Evolutionary conservation across 2,329 filamentous ascomycete genomes (phyloP), one percentile per base, ranked within the genome.

Genomic region (Fusarium pseudoanthophilum): DNA sequence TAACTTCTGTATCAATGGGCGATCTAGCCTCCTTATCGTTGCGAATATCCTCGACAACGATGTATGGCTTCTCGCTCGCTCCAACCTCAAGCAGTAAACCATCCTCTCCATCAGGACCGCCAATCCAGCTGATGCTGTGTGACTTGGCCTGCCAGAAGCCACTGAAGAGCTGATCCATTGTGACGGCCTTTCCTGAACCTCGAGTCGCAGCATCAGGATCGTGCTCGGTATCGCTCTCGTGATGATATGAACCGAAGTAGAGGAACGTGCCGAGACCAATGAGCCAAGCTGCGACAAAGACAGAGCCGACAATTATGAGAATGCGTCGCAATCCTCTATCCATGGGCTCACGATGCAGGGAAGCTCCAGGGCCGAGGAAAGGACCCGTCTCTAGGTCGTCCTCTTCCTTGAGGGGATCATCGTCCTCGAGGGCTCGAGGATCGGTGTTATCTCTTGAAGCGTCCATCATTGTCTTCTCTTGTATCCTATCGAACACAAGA

Each of bases 31-130:
- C 74, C 24, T 80, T 77, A 30, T 76, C 74, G 39, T 86, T 87
- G 64, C 91, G 90, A 60, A 99, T 92, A 81, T 98, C 94, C 80
- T 97, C 93, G 2, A 98, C 93, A 4, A 96, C 89, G 60, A 99
- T 84, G 77, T 92, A 98, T 67, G 92, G 91, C 77, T 93, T 91
- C 10, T 87, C 90, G 2, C 81, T 78, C 2, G 86, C 88, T 57
- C 87, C 90, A 77, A 89, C 87, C 82, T 97, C 93, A 26, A 99
- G 88, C 73, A 99, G 82, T 67, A 98, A 82, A 3, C 96, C 96
- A 79, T 99, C 96, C 79, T 94, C 91, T 20, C 92, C 92, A 52
- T 91, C 85, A 2, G 92, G 88, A 2, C 93, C 92, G 36, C 88
- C 87, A 56, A 96, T 92, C 94, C 94, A 97, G 73, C 88, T 89